A percentile compares a stretch with the other conserved stretches of the same genome.
These are phyloP conservation scores for Tetracladium maxilliforme DNA, from an alignment of 2,329 filamentous ascomycete genomes.

Conservation along the genomic window DNA sequence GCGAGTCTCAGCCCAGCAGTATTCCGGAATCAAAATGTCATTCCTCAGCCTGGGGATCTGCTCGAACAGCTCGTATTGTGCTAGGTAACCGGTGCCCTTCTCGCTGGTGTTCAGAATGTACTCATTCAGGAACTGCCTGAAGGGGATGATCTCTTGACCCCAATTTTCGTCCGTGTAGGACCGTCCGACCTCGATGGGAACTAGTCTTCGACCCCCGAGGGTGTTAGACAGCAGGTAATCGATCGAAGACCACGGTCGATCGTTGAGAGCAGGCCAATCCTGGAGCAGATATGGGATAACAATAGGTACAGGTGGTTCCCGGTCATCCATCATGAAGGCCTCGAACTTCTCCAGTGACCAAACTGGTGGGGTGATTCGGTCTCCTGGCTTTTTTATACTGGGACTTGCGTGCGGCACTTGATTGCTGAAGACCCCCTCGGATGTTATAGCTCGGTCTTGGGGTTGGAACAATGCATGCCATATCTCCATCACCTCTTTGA, in stretches of 20 bases:
- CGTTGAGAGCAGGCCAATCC: slow-evolving; percentile 64
- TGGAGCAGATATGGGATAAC: slow-evolving; percentile 52
- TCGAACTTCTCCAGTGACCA: slow-evolving; percentile 48
- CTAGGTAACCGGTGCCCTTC: slow-evolving; percentile 58
- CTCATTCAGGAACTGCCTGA: slow-evolving; percentile 50
- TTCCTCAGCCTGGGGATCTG: slow-evolving; percentile 65
- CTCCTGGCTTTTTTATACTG: slow-evolving; percentile 25
- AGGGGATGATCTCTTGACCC: slow-evolving; percentile 69
- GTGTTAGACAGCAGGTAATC: slow-evolving; percentile 62
- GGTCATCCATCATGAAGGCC: slow-evolving; percentile 33
- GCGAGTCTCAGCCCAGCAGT: slow-evolving; percentile 46
- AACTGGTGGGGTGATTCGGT: no score
- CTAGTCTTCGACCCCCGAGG: slow-evolving; percentile 60
- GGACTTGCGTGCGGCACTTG: slow-evolving; percentile 24
- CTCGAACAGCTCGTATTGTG: slow-evolving; percentile 75
- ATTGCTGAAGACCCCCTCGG: slow-evolving; percentile 20
- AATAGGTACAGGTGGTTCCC: slow-evolving; percentile 38
- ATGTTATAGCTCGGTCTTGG: slow-evolving; percentile 5
- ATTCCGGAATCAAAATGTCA: slow-evolving; percentile 73
- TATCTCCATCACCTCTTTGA: slow-evolving; percentile 44
- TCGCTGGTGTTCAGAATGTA: slow-evolving; percentile 35
- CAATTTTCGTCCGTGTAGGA: slow-evolving; percentile 80
- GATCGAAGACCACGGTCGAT: slow-evolving; percentile 56
- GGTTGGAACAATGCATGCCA: slow-evolving; percentile 40
- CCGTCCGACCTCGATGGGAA: slow-evolving; percentile 74